A percentile compares a stretch with the other conserved stretches of the same genome.
Evolutionary conservation across 176 grass and related monocot genomes (phyloP).

Genomic region (Microstegium vimineum): DNA sequence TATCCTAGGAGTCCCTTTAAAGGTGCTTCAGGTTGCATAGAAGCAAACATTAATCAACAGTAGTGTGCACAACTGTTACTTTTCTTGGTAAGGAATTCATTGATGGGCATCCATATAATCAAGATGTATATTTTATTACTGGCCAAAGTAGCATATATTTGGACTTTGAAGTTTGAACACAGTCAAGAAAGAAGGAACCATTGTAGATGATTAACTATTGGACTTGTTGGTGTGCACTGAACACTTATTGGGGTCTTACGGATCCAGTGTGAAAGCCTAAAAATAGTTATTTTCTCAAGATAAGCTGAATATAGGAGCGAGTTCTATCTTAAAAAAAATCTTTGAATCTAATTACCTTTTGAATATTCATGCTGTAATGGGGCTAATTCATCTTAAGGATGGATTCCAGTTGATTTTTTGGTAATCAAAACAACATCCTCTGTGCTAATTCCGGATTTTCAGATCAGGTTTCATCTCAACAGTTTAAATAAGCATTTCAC

Average conservation of each 20-base stretch:
- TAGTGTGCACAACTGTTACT: background rate
- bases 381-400: background rate
- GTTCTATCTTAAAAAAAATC: background rate
- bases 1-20: background rate
- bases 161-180: background rate
- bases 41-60: background rate
- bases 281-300: background rate
- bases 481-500: background rate
- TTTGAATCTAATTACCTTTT: background rate
- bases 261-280: background rate
- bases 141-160: background rate
- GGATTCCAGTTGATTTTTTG: slow-evolving; percentile 1
- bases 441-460: background rate
- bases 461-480: background rate
- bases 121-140: background rate
- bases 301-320: background rate
- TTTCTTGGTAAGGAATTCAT: background rate
- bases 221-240: background rate
- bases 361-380: background rate
- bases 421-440: background rate
- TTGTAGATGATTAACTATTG: background rate
- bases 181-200: background rate
- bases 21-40: slow-evolving; percentile 17
- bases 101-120: slow-evolving; percentile 1
- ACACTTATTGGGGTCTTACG: background rate